Conservation (phyloP, 441 rosid genomes). For the Erodium texanum region DNA sequence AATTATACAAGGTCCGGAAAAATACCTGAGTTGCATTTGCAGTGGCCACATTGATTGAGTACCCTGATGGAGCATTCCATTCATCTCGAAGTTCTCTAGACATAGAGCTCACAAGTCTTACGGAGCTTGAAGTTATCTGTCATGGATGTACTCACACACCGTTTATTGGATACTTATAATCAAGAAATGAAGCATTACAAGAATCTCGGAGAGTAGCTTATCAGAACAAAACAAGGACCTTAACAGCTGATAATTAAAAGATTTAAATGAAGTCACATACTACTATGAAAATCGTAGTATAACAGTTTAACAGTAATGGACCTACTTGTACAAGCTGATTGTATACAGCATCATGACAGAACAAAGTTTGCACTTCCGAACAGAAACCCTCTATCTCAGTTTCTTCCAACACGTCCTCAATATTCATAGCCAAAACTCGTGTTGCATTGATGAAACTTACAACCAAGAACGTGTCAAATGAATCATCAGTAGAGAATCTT, state of each 20-base stretch:
- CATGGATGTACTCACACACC: conserved; percentile 12
- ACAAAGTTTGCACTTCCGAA: conserved; percentile 87
- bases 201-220: not conserved
- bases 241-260: not conserved
- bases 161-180: not conserved
- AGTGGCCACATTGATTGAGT: conserved; percentile 89
- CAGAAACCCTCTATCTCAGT: conserved; percentile 93
- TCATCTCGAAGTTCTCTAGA: conserved; percentile 66
- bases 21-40: conserved; percentile 93
- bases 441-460: conserved; percentile 97
- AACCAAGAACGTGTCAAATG: conserved; percentile 86
- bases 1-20: conserved; percentile 12
- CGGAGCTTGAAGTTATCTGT: conserved; percentile 90
- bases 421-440: conserved; percentile 91
- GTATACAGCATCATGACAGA: conserved; percentile 87
- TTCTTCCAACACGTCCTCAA: conserved; percentile 96
- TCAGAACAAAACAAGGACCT: not conserved
- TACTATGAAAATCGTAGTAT: not conserved
- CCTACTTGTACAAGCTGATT: conserved; percentile 89
- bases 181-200: not conserved
- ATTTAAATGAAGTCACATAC: not conserved
- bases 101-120: conserved; percentile 73
- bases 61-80: conserved; percentile 82
- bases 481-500: conserved; percentile 84
- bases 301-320: not conserved